A percentile compares a stretch with the other conserved stretches of the same genome.
Conservation (phyloP, 352 stramenopile genomes). For the Phytophthora cactorum region DNA sequence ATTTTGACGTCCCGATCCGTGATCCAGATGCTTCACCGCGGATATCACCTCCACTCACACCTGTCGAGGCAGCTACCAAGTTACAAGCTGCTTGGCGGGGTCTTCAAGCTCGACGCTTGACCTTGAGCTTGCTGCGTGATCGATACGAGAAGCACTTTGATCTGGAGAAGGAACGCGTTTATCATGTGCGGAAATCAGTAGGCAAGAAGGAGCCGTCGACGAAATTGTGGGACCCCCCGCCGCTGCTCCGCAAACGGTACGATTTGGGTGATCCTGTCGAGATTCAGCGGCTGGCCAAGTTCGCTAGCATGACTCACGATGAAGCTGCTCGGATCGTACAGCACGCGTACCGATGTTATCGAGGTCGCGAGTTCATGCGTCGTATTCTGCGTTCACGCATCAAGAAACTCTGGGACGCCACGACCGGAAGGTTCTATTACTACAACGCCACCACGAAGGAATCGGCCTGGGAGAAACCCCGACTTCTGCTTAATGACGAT, state of each 20-base stretch:
- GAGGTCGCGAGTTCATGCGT: conserved; percentile 45
- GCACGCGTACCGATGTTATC: conserved; percentile 48
- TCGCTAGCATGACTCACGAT: conserved; percentile 52
- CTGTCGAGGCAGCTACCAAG: conserved; percentile 51
- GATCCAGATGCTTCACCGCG: conserved; percentile 63
- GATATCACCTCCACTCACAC: conserved; percentile 60
- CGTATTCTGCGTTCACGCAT: conserved; percentile 57
- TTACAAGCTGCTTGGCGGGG: conserved; percentile 54
- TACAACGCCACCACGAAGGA: conserved; percentile 77
- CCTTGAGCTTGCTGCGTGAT: conserved; percentile 31
- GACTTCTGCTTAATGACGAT: conserved; percentile 40
- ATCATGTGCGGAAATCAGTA: conserved; percentile 41
- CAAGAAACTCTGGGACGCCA: conserved; percentile 64
- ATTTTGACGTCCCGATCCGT: conserved; percentile 71
- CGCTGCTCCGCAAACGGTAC: conserved; percentile 58
- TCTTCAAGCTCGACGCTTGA: conserved; percentile 34
- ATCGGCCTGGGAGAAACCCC: conserved; percentile 73
- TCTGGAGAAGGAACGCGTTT: conserved; percentile 57
- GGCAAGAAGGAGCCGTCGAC: conserved; percentile 22
- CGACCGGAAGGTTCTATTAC: conserved; percentile 63
- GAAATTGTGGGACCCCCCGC: conserved; percentile 41
- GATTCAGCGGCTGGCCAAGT: conserved; percentile 54
- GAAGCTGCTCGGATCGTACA: conserved; percentile 69
- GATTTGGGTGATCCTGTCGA: conserved; percentile 72
- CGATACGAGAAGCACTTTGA: conserved; percentile 82